A percentile compares a stretch with the other conserved stretches of the same genome.
Conservation (phyloP, 768 basidiomycete species). For the Punctularia strigosozonata region DNA sequence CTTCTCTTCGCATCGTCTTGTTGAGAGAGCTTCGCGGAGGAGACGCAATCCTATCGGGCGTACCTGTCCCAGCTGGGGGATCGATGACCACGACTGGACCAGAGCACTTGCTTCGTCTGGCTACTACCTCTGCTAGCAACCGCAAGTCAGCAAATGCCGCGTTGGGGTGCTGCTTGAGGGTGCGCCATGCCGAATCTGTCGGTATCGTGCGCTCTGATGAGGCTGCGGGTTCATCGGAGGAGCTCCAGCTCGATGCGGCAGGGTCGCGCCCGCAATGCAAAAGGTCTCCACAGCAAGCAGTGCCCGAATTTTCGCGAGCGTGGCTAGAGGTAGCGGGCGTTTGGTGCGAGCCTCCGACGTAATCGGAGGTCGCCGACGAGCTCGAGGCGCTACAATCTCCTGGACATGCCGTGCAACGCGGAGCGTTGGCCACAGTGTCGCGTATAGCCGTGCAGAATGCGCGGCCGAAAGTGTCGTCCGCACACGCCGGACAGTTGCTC, state of each 20-base stretch:
- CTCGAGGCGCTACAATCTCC: slow-evolving; percentile 12
- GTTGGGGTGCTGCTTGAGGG: slow-evolving; percentile 81
- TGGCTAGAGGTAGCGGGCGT: too few species aligned
- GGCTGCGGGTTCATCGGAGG: slow-evolving; percentile 11
- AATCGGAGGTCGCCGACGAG: slow-evolving; percentile 1
- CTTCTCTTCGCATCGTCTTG: slow-evolving; percentile 3
- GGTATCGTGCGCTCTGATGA: slow-evolving; percentile 50
- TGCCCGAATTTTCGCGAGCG: too few species aligned
- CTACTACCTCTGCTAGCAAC: slow-evolving; percentile 81
- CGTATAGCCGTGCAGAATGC: slow-evolving; percentile 77
- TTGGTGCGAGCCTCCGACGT: too few species aligned
- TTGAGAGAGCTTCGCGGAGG: slow-evolving; percentile 11
- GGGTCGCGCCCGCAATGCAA: background rate
- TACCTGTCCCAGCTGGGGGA: slow-evolving; percentile 35
- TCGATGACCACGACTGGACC: slow-evolving; percentile 58
- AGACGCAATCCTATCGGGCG: slow-evolving; percentile 34
- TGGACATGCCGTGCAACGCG: slow-evolving; percentile 48
- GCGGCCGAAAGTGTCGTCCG: slow-evolving; percentile 76
- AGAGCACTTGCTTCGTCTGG: slow-evolving; percentile 66
- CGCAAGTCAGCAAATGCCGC: slow-evolving; percentile 74
- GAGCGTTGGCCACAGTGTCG: slow-evolving; percentile 39
- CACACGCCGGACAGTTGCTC: slow-evolving; percentile 74
- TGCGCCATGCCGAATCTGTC: slow-evolving; percentile 75
- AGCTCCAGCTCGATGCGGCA: slow-evolving; percentile 1
- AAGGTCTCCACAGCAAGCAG: too few species aligned